Evolutionary conservation across 441 rosid genomes (phyloP).

Genomic region (Jatropha podagrica): DNA sequence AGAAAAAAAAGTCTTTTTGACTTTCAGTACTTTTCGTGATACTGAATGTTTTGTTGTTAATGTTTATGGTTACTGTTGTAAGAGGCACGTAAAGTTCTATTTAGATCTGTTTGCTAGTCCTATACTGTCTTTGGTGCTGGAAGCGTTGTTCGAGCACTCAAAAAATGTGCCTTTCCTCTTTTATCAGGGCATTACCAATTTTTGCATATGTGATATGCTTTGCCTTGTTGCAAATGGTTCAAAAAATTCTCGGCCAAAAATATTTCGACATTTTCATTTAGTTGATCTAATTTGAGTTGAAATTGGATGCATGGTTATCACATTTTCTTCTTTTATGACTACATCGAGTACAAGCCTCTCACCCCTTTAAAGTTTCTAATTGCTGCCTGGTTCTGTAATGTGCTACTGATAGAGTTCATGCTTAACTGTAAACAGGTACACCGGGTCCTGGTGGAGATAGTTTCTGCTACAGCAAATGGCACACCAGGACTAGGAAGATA

Average conservation of each 20-base stretch:
- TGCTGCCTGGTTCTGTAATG: background rate
- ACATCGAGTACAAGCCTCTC: background rate
- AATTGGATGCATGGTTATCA: background rate
- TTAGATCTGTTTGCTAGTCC: background rate
- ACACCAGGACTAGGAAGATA: slow-evolving; percentile 96
- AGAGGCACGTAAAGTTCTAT: background rate
- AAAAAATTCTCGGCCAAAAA: background rate
- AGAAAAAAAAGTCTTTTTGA: background rate
- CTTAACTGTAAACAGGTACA: slow-evolving; percentile 55
- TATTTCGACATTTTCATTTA: background rate
- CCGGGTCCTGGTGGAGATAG: slow-evolving; percentile 78
- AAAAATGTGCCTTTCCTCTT: background rate
- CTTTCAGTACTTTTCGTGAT: background rate
- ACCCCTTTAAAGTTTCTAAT: background rate
- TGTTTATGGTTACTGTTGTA: background rate
- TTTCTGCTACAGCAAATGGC: slow-evolving; percentile 79
- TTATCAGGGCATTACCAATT: background rate
- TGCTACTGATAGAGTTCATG: slow-evolving; percentile 2
- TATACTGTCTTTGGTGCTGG: background rate
- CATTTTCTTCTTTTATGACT: background rate
- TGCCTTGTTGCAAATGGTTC: background rate
- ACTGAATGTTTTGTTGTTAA: background rate
- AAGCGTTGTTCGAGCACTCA: background rate
- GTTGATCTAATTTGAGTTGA: background rate
- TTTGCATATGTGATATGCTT: background rate